Evolutionary conservation across 2,329 filamentous ascomycete genomes (phyloP), one percentile per base, ranked within the genome.

Genomic region (Madurella fahalii): DNA sequence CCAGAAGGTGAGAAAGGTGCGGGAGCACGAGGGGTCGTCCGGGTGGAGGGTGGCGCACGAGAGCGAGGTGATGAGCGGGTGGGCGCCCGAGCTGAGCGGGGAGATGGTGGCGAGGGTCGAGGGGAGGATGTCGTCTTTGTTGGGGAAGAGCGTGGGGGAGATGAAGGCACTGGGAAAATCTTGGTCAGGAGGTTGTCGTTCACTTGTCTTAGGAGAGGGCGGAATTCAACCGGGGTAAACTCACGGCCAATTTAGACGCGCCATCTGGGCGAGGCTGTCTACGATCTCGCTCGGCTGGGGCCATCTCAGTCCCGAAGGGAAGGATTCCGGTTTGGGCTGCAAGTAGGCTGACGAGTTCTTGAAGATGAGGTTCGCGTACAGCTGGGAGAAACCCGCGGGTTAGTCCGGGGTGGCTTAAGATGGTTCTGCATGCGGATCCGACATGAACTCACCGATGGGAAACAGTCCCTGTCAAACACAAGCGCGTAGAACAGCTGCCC

Each of bases 31-130:
- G 1, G 93, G 92, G 64, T 95, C 89, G 16, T 82, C 78, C 0
- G 93, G 92, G 68, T 99, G 93, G 2, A 97, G 82, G 2, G 93
- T 80, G 1, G 93, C 93, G 72, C 94, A 99, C 42, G 90, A 93
- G 17, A 96, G 82, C 25, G 85, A 87, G 9, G 82, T 85, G 68
- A 95, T 93, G 41, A 90, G 84, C 1, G 93, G 93, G 66, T 97
- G 93, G 0, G 93, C 93, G 30, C 87, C 82, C 1, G 87, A 85
- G 1, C 90, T 90, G 52, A 97, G 83, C 1, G 91, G 89, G 0
- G 86, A 79, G 53, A 96, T 85, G 12, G 80, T 74, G 18, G 77
- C 68, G n/a, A 95, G 79, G 3, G 84, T 76, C 3, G 80, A 67
- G 0, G 88, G 83, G 0, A 95, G 82, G 2, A 81, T 83, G 46